phyloP scores from a whole-genome alignment of 106 monocot genomes.

The Posidonia australis region DNA sequence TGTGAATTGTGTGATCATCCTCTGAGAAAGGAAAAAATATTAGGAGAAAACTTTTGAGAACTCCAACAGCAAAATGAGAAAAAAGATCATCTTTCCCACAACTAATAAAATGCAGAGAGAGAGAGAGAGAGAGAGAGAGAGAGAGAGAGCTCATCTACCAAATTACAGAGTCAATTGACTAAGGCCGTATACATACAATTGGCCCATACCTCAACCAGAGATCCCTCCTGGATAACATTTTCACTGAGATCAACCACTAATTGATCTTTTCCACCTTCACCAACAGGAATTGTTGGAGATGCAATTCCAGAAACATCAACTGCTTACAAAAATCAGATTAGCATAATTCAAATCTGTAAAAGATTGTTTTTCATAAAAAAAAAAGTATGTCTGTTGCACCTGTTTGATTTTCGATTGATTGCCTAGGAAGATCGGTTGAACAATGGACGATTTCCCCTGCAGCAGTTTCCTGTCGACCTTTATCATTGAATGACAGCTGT shows the following conservation, averaged over 20 bases:
- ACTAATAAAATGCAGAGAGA: too few relatives aligned
- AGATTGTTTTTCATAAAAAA: background rate
- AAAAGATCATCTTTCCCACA: too few relatives aligned
- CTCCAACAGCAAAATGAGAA: too few relatives aligned
- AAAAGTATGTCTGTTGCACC: conserved; percentile 14
- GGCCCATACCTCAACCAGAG: conserved; percentile 57
- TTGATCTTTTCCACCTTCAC: conserved; percentile 16
- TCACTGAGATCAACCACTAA: conserved; percentile 9
- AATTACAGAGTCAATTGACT: background rate
- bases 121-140: too few relatives aligned
- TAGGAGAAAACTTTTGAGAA: too few relatives aligned
- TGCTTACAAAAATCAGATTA: background rate
- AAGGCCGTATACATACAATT: background rate
- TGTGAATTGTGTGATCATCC: too few relatives aligned
- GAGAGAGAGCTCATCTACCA: background rate
- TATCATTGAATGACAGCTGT: conserved; percentile 7
- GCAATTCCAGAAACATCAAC: conserved; percentile 12
- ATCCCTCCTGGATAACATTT: conserved; percentile 41
- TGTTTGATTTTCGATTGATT: conserved; percentile 13
- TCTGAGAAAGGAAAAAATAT: too few relatives aligned
- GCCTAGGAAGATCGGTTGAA: conserved; percentile 12
- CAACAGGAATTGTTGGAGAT: conserved; percentile 5
- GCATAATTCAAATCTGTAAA: background rate
- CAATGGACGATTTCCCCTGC: conserved; percentile 7
- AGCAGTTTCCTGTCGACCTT: conserved; percentile 14